Conservation (phyloP, 1,284 basidiomycete species). For the Leccinum subrobustum region DNA sequence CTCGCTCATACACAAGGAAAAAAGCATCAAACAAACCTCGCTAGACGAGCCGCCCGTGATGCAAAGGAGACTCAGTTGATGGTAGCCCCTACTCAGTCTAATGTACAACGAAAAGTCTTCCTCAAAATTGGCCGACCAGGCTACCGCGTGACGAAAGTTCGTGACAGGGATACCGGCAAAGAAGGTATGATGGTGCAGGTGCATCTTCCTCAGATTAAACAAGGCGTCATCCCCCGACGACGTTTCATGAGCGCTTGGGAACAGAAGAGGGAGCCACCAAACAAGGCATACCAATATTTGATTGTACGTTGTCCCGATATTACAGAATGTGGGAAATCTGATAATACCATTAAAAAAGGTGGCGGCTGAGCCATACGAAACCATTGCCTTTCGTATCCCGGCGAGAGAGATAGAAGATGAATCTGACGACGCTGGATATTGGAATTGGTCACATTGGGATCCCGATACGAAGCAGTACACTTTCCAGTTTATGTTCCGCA, state of each 20-base stretch:
- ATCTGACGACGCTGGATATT: conserved; percentile 83
- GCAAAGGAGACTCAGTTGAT: conserved; percentile 89
- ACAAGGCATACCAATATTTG: conserved; percentile 95
- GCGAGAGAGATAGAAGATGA: conserved; percentile 97
- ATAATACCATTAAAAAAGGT: conserved; percentile 55
- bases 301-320: conserved; percentile 63
- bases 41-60: conserved; percentile 92
- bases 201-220: conserved; percentile 92
- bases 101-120: conserved; percentile 88
- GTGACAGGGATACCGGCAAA: conserved; percentile 75
- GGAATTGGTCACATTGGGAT: conserved; percentile 98
- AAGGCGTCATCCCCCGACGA: conserved; percentile 80
- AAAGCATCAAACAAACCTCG: conserved; percentile 99
- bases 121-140: conserved; percentile 97
- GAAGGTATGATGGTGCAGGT: conserved; percentile 98
- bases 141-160: conserved; percentile 88
- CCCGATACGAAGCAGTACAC: conserved; percentile 94
- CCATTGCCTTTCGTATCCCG: conserved; percentile 96
- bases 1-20: conserved; percentile 99
- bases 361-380: conserved; percentile 98
- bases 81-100: conserved; percentile 75
- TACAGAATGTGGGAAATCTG: conserved; percentile 7
- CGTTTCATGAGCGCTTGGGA: conserved; percentile 99
- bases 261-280: conserved; percentile 92
- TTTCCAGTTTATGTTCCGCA: conserved; percentile 91